Base-by-base conservation (phyloP, 2,329 filamentous ascomycete species). In the Ophiosphaerella korrae region DNA sequence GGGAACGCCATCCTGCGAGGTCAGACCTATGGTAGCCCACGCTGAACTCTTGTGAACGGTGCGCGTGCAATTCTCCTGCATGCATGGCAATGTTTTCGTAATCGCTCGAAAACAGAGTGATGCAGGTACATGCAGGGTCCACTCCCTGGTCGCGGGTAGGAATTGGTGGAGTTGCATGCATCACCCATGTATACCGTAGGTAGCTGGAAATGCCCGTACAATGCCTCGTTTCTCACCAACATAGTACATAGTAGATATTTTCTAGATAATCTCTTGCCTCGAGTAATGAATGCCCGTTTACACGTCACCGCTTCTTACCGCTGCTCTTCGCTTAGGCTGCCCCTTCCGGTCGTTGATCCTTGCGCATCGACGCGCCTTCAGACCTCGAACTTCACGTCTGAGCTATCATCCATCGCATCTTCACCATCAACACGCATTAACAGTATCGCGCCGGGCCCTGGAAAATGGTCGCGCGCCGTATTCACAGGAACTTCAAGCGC, bases 401-500 rank as follows among this genome's bases (percentile, higher is more conserved):
- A n/a, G 46, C 44, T 42, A 11, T 34, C 32, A 11, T 34, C 32
- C 32, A 43, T 42, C 46, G 14, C 52, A 53, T 55, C 52, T 48
- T 48, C 45, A 52, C 45, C 58, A 51, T 48, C 53, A 42, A 40
- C 45, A 58, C 50, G 16, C 42, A 32, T 52, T 40, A 12, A 33
- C 45, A 39, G 31, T 50, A 42, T 24, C 45, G 43, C 43, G 7
- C 26, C 38, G 23, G 13, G 48, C 31, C 26, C 29, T 26, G 39
- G 57, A 59, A 59, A 21, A 63, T 68, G 62, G 49, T 49, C 53
- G 53, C 55, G 53, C 45, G 47, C 50, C 42, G 38, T 43, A 51
- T 50, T 40, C 45, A 41, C 34, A 54, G 32, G 37, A 42, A 48
- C 45, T 43, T 36, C 47, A 41, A 41, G 46, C 58, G 53, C 43